Percentiles rank a stretch among this genome's conserved stretches.
Evolutionary conservation across 1,284 basidiomycete species (phyloP).

Genomic region (Vanrija sp.): DNA sequence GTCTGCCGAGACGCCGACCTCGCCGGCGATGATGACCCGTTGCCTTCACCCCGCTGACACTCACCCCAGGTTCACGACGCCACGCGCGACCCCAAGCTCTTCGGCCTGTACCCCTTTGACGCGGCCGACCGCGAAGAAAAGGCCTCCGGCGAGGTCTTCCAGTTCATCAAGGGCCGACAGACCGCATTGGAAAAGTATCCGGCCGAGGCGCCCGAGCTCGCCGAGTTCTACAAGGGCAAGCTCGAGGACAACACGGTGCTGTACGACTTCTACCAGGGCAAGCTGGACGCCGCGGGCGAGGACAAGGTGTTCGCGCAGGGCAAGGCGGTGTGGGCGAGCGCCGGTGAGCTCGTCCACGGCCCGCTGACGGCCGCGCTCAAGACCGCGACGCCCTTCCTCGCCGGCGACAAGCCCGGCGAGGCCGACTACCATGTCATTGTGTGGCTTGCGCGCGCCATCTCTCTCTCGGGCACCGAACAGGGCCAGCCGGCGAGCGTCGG

Average conservation of each 20-base stretch:
- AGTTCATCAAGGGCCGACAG: constrained; percentile 52
- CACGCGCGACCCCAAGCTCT: constrained; percentile 47
- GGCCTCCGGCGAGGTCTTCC: constrained; percentile 39
- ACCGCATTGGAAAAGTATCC: constrained; percentile 26
- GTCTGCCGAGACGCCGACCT: too few relatives aligned
- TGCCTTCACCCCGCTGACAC: constrained; percentile 47
- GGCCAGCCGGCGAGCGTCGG: background rate
- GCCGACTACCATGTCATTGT: constrained; percentile 12
- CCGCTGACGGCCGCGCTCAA: background rate
- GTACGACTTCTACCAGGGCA: constrained; percentile 22
- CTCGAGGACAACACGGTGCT: constrained; percentile 51
- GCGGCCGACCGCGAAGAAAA: constrained; percentile 54
- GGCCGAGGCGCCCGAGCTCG: constrained; percentile 48
- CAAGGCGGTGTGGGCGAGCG: constrained; percentile 2
- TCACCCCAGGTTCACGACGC: constrained; percentile 55
- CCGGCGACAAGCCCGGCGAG: constrained; percentile 6
- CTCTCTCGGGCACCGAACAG: constrained; percentile 2
- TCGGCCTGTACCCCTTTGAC: constrained; percentile 26
- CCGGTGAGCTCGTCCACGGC: constrained; percentile 2
- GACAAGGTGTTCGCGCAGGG: constrained; percentile 3
- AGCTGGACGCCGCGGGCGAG: background rate
- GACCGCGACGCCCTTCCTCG: background rate
- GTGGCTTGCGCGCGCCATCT: constrained; percentile 11
- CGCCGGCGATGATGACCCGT: too few relatives aligned
- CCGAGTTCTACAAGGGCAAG: constrained; percentile 55